Evolutionary conservation across 192 early-diverging fungal genomes (phyloP).

Genomic region (Gamsiella multidivaricata): DNA sequence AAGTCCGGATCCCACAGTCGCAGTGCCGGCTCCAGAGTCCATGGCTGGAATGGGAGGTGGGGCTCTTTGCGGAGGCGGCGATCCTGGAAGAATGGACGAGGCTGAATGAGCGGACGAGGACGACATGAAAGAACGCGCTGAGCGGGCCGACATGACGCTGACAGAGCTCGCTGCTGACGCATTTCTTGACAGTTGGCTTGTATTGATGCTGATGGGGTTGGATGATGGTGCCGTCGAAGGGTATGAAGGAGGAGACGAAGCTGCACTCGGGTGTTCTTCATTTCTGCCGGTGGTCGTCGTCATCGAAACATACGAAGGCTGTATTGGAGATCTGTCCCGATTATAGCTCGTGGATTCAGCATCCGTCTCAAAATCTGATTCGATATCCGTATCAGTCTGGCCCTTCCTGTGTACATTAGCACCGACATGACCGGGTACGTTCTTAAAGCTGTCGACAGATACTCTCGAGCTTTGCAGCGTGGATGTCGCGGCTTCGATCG

Average conservation of each 20-base stretch:
- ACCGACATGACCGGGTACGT: constrained; percentile 28
- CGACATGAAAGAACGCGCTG: constrained; percentile 27
- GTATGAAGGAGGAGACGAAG: neutral
- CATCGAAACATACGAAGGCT: constrained; percentile 33
- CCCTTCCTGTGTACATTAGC: neutral
- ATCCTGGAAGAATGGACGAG: constrained; percentile 29
- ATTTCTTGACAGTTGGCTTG: constrained; percentile 21
- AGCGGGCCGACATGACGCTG: constrained; percentile 16
- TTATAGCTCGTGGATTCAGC: constrained; percentile 17
- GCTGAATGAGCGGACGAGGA: constrained; percentile 16
- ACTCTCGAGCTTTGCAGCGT: constrained; percentile 36
- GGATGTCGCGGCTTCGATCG: constrained; percentile 43
- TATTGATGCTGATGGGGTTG: constrained; percentile 11
- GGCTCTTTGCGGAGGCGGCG: constrained; percentile 43
- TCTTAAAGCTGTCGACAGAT: constrained; percentile 45
- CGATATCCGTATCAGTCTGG: constrained; percentile 13
- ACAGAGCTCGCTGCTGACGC: constrained; percentile 36
- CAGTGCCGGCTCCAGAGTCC: neutral
- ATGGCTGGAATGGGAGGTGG: constrained; percentile 35
- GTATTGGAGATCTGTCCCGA: neutral
- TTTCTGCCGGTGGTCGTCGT: neutral
- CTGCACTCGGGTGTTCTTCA: neutral
- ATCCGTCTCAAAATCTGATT: constrained; percentile 36
- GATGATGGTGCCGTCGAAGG: neutral
- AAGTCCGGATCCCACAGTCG: constrained; percentile 15